Base-by-base conservation (phyloP, 257 asterid species). In the Ilex aquifolium region DNA sequence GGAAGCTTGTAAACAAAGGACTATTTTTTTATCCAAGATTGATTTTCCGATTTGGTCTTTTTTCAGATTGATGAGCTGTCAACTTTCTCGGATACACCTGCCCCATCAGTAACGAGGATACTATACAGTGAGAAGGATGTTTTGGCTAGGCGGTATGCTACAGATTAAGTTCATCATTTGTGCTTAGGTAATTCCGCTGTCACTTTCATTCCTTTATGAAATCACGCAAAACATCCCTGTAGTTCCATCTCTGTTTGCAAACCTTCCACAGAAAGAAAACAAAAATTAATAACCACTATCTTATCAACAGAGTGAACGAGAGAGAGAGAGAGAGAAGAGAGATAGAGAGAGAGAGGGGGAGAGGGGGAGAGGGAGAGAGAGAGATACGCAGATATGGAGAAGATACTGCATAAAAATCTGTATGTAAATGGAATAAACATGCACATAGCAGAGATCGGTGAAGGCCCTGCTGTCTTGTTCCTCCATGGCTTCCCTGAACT, bases 91-190 rank as follows among this genome's bases (percentile, higher is more conserved):
- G 96, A 91, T 79, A 31, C 95, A 31, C 90, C 91, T 13, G 83
- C 90, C 6, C 98, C 96, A 59, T 83, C 98, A 1, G 99, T 92
- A 58, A 87, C 99, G 46, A 83, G 97, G 80, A 52, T 92, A 53
- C 83, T 92, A 71, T 92, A 89, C 85, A 85, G 94, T 62, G 89
- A 83, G 70, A 92, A 87, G 69, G 99, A 92, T 83, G 95, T 87
- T 6, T 54, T 70, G 51, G 95, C 94, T 55, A 83, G 99, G 72
- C 82, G 90, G 99, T 89, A 82, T 58, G 14, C 27, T 17, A 17
- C 16, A 36, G 42, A 0, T 8, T 36, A 50, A 66, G 44, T 21
- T 42, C 59, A 50, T 53, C 52, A 63, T n/a, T 40, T 53, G 13
- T 3, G 44, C 31, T 21, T 61, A 52, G 39, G 13, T 53, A 7